These are phyloP conservation scores for Xylaria sp. DNA, from an alignment of 2,329 filamentous ascomycete species.

Conservation along the genomic window DNA sequence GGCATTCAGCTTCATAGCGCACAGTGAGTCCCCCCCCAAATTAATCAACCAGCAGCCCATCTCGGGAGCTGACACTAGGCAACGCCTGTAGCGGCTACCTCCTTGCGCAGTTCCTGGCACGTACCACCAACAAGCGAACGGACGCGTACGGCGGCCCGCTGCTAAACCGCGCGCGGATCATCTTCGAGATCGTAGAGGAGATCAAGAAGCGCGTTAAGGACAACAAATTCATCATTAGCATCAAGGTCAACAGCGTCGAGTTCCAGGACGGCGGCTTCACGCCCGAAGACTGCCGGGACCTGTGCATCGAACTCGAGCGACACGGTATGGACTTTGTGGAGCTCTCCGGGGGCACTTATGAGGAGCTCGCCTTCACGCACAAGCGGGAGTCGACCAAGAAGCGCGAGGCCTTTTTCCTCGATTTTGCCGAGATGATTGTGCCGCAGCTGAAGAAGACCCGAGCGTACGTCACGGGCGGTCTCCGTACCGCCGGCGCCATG, in stretches of 20 bases:
- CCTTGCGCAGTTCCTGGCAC: constrained; percentile 57
- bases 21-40: constrained; percentile 39
- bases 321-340: constrained; percentile 68
- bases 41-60: not conserved
- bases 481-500: constrained; percentile 60
- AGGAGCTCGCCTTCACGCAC: constrained; percentile 50
- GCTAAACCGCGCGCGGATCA: constrained; percentile 51
- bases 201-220: constrained; percentile 38
- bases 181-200: constrained; percentile 53
- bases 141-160: constrained; percentile 60
- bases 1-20: constrained; percentile 52
- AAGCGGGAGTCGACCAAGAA: constrained; percentile 47
- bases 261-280: constrained; percentile 46
- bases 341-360: constrained; percentile 65
- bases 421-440: constrained; percentile 61
- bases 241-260: constrained; percentile 62
- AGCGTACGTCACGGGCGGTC: constrained; percentile 61
- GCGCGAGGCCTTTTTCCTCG: constrained; percentile 70
- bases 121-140: constrained; percentile 53
- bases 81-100: constrained; percentile 51
- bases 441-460: constrained; percentile 51
- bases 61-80: not conserved
- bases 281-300: constrained; percentile 36
- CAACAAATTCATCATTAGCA: constrained; percentile 50
- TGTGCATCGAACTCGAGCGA: constrained; percentile 58